Evolutionary conservation across 225 moss, liverwort and hornwort genomes (phyloP).

Genomic region (Sphagnum tenellum): DNA sequence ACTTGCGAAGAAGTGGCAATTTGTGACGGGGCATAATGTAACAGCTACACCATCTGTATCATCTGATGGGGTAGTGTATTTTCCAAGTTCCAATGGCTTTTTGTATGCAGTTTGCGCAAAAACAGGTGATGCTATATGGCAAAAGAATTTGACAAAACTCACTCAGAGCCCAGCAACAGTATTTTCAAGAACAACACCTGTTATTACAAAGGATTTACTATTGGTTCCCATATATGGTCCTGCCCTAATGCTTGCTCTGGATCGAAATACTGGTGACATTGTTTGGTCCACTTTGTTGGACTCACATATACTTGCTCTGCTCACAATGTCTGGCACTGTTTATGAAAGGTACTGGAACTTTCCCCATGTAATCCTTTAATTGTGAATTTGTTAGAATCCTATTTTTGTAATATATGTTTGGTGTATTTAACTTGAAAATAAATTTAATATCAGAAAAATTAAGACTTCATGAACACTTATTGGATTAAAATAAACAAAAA

Average conservation of each 20-base stretch:
- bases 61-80: neutral
- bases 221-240: slow-evolving; percentile 1
- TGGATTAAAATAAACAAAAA: too few species aligned
- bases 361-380: too few species aligned
- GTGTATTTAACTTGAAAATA: too few species aligned
- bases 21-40: neutral
- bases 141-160: slow-evolving; percentile 1
- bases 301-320: neutral
- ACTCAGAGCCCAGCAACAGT: neutral
- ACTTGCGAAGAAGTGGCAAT: neutral
- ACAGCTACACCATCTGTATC: slow-evolving; percentile 1
- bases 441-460: too few species aligned
- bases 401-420: too few species aligned
- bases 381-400: too few species aligned
- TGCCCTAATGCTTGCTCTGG: neutral
- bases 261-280: neutral
- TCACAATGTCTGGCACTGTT: neutral
- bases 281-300: slow-evolving; percentile 1
- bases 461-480: too few species aligned
- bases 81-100: neutral
- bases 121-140: neutral
- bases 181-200: neutral
- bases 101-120: neutral
- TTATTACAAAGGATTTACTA: neutral
- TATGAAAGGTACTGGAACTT: neutral